Conservation (phyloP, 768 basidiomycete species). For the Dictyophora rubrovolvata region DNA sequence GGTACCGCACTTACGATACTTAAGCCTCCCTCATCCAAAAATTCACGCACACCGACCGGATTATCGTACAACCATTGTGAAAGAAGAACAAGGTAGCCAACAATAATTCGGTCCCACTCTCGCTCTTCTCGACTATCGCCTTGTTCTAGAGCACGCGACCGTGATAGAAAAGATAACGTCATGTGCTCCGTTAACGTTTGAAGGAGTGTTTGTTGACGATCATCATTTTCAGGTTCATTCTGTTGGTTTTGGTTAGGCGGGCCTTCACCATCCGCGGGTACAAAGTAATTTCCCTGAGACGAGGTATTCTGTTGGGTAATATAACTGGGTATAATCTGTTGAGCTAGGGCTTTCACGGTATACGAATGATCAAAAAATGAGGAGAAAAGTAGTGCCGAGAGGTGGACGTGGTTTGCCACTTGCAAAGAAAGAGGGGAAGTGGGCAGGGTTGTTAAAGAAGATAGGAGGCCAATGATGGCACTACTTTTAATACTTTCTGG, state of each 20-base stretch:
- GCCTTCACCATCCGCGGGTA: conserved; percentile 51
- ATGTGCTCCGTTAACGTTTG: conserved; percentile 86
- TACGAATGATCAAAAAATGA: conserved; percentile 64
- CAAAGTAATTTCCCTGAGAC: conserved; percentile 42
- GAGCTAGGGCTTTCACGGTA: conserved; percentile 52
- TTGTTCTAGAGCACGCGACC: conserved; percentile 54
- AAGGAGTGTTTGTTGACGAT: conserved; percentile 54
- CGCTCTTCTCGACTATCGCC: conserved; percentile 51
- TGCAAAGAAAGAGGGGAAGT: conserved; percentile 46
- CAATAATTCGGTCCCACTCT: conserved; percentile 87
- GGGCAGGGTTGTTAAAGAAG: conserved; percentile 57
- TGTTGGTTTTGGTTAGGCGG: conserved; percentile 21
- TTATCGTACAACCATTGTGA: conserved; percentile 98
- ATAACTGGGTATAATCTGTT: conserved; percentile 43
- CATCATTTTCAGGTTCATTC: conserved; percentile 33
- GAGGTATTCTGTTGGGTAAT: conserved; percentile 16
- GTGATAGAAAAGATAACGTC: conserved; percentile 74
- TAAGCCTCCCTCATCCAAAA: conserved; percentile 82
- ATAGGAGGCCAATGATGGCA: conserved; percentile 44
- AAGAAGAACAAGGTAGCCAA: conserved; percentile 74
- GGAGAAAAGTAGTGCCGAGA: conserved; percentile 70
- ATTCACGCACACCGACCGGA: conserved; percentile 75
- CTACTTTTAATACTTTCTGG: conserved; percentile 33
- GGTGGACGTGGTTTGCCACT: conserved; percentile 53
- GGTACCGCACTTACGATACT: conserved; percentile 59